phyloP scores from a whole-genome alignment of 2,329 filamentous ascomycete genomes.

The Ascochyta pisi region DNA sequence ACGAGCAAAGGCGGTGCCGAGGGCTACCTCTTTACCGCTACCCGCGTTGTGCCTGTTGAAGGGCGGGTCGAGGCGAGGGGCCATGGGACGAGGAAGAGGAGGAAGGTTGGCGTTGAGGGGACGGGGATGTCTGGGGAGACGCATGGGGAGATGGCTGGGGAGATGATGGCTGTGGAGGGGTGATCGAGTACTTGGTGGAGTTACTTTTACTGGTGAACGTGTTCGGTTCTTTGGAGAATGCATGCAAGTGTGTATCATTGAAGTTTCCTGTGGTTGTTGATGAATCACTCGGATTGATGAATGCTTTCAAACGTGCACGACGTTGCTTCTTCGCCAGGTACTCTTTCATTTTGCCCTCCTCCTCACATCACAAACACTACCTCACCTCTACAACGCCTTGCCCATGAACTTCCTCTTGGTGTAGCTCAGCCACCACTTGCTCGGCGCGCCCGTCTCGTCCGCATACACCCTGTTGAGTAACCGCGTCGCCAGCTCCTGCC shows the following conservation, averaged over 20 bases:
- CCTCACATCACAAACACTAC: neutral
- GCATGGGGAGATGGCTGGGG: slow-evolving; percentile 3
- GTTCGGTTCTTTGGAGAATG: no score
- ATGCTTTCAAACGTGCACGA: no score
- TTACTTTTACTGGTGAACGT: no score
- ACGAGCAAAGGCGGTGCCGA: slow-evolving; percentile 85
- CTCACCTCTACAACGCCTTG: slow-evolving; percentile 62
- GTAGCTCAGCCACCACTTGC: slow-evolving; percentile 96
- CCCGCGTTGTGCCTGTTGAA: slow-evolving; percentile 78
- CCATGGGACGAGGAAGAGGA: slow-evolving; percentile 69
- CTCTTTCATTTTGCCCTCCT: neutral
- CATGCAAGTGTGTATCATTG: no score
- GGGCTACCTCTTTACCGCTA: slow-evolving; percentile 87
- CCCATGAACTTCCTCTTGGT: slow-evolving; percentile 99
- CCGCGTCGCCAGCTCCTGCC: slow-evolving; percentile 86
- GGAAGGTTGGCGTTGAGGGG: slow-evolving; percentile 55
- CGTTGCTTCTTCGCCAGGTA: neutral
- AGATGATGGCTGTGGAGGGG: neutral
- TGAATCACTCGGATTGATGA: no score
- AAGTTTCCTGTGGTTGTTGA: no score
- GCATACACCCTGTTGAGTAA: slow-evolving; percentile 87
- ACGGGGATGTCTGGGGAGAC: slow-evolving; percentile 8
- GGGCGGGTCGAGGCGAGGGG: slow-evolving; percentile 84
- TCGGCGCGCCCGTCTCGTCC: slow-evolving; percentile 70
- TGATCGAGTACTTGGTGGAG: no score